These are phyloP conservation scores for Trichophyton verrucosum DNA, from an alignment of 2,329 filamentous ascomycete genomes.

Conservation along the genomic window DNA sequence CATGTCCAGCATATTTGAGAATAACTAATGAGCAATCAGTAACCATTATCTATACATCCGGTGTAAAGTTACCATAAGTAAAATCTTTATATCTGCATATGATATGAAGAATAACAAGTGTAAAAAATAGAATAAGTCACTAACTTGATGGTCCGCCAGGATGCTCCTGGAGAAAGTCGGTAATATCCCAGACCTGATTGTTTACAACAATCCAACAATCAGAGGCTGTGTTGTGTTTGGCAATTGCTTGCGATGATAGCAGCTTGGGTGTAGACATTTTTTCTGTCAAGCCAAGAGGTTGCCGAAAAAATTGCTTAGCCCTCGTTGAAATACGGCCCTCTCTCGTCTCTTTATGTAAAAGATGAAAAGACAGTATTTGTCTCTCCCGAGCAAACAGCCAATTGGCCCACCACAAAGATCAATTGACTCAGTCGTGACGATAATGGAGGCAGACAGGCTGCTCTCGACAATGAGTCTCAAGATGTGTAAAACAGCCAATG, in stretches of 20 bases:
- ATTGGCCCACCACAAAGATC: neutral
- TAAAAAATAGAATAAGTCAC: neutral
- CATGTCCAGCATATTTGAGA: constrained; percentile 34
- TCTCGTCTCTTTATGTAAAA: neutral
- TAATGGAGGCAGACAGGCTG: neutral
- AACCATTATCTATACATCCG: neutral
- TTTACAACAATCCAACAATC: constrained; percentile 59
- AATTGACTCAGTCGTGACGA: neutral
- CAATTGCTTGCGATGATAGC: constrained; percentile 7
- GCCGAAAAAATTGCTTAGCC: neutral
- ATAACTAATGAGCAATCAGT: constrained; percentile 25
- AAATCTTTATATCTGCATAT: neutral
- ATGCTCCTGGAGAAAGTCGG: constrained; percentile 52
- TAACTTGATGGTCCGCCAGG: constrained; percentile 43
- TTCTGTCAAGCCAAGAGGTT: neutral
- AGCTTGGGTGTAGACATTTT: neutral
- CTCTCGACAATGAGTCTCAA: neutral
- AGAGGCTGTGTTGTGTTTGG: constrained; percentile 34
- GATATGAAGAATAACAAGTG: neutral
- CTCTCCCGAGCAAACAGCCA: no score
- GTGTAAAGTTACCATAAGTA: neutral
- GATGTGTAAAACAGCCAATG: neutral
- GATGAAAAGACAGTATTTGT: neutral
- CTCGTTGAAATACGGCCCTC: neutral
- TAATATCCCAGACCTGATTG: constrained; percentile 55